phyloP scores from a whole-genome alignment of 2,329 filamentous ascomycete species.

The Talaromyces rugulosus region DNA sequence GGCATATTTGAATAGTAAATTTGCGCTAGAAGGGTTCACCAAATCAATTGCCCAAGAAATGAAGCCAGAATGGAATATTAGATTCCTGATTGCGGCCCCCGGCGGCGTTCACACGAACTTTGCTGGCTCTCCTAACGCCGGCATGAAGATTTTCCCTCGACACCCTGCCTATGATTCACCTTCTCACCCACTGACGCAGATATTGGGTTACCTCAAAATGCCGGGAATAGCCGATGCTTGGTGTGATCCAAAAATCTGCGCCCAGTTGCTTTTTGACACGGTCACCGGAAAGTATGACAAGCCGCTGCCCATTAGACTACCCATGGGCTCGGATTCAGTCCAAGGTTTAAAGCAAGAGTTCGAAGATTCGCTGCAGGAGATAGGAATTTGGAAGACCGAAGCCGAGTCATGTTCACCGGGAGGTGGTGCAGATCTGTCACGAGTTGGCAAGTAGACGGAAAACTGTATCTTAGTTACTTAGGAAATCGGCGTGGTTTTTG shows the following conservation, averaged over 20 bases:
- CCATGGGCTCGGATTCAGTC: conserved; percentile 16
- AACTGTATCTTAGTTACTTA: background rate
- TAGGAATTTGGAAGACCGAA: conserved; percentile 14
- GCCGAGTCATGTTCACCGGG: conserved; percentile 12
- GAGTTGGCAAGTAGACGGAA: background rate
- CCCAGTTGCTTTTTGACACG: conserved; percentile 14
- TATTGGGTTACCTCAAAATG: conserved; percentile 14
- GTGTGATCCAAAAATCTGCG: conserved; percentile 17
- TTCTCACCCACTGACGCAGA: conserved; percentile 4
- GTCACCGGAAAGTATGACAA: conserved; percentile 11
- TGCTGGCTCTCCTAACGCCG: background rate
- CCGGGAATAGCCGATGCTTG: conserved; percentile 10
- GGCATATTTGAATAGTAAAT: conserved; percentile 29
- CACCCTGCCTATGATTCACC: conserved; percentile 6
- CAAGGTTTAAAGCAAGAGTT: conserved; percentile 13
- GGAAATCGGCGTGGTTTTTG: too few relatives aligned
- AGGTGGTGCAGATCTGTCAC: background rate
- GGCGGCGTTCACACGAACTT: conserved; percentile 12
- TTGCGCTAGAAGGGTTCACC: conserved; percentile 46
- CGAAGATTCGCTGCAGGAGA: conserved; percentile 12
- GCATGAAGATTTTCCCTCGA: background rate
- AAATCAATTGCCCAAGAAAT: conserved; percentile 45
- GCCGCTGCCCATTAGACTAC: conserved; percentile 14
- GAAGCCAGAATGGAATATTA: conserved; percentile 40
- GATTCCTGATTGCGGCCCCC: conserved; percentile 21